Conservation (phyloP, 805 yeast species). For the Candida suzukii region DNA sequence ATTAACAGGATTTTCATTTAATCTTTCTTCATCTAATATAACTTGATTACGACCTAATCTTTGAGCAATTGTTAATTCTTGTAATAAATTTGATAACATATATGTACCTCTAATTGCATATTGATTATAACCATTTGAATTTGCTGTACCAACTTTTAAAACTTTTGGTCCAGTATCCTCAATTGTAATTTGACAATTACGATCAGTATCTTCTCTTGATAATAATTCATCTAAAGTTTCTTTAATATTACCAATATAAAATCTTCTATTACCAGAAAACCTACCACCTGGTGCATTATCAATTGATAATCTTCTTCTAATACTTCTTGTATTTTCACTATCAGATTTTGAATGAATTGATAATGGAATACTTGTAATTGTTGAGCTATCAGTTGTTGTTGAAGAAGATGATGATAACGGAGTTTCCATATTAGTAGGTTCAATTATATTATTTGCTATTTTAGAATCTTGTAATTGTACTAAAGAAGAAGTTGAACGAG, state of each 20-base stretch:
- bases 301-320: slow-evolving; percentile 44
- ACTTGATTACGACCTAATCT: slow-evolving; percentile 71
- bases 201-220: slow-evolving; percentile 77
- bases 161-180: slow-evolving; percentile 84
- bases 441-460: not conserved
- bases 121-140: slow-evolving; percentile 73
- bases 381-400: too few species aligned
- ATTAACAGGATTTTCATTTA: slow-evolving; percentile 82
- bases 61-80: slow-evolving; percentile 83
- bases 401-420: too few species aligned
- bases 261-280: slow-evolving; percentile 32
- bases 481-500: slow-evolving; percentile 15
- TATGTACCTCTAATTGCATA: slow-evolving; percentile 81
- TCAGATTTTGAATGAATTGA: not conserved
- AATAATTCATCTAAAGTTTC: slow-evolving; percentile 62
- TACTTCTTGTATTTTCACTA: not conserved
- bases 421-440: not conserved
- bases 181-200: slow-evolving; percentile 75
- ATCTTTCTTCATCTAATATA: slow-evolving; percentile 73
- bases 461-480: slow-evolving; percentile 2
- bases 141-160: slow-evolving; percentile 72
- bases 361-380: not conserved
- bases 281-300: slow-evolving; percentile 35
- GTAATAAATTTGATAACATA: slow-evolving; percentile 78
- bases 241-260: slow-evolving; percentile 71